Evolutionary conservation across 805 yeast species (phyloP).

Genomic region (Teunomyces aglyptinius): DNA sequence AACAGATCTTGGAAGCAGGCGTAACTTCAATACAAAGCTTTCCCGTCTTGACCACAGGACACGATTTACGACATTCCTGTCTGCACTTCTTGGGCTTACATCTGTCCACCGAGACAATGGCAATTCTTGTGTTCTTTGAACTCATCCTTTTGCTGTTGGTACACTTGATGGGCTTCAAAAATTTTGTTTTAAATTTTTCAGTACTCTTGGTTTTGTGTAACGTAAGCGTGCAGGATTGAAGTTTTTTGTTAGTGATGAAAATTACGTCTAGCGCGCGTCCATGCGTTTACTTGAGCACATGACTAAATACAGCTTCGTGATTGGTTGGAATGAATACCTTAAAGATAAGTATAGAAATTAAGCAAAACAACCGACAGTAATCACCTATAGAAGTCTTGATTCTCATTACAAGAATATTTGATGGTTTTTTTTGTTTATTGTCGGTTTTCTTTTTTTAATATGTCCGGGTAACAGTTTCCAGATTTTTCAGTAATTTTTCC

Average conservation of each 20-base stretch:
- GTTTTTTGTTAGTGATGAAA: slow-evolving; percentile 2
- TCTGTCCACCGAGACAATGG: slow-evolving; percentile 89
- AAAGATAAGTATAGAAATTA: too few relatives aligned
- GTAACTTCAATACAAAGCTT: slow-evolving; percentile 95
- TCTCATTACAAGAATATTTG: too few relatives aligned
- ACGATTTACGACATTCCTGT: slow-evolving; percentile 94
- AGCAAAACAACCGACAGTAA: too few relatives aligned
- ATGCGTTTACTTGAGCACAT: not conserved
- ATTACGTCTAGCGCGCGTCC: not conserved
- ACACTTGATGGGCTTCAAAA: not conserved
- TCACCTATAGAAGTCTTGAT: too few relatives aligned
- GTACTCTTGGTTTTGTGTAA: not conserved
- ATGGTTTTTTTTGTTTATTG: too few relatives aligned
- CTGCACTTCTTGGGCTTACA: slow-evolving; percentile 98
- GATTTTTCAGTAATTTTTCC: too few relatives aligned
- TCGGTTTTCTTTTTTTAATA: too few relatives aligned
- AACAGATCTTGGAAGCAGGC: slow-evolving; percentile 88
- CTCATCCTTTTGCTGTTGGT: slow-evolving; percentile 17
- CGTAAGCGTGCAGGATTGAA: not conserved
- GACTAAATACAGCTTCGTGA: not conserved
- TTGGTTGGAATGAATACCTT: not conserved
- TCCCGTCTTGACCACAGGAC: slow-evolving; percentile 98
- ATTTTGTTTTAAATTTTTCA: slow-evolving; percentile 2
- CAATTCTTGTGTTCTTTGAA: slow-evolving; percentile 73
- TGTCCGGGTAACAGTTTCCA: too few relatives aligned